Evolutionary conservation across 371 early-diverging fungal genomes (phyloP).

Genomic region (Lichtheimia ramosa): DNA sequence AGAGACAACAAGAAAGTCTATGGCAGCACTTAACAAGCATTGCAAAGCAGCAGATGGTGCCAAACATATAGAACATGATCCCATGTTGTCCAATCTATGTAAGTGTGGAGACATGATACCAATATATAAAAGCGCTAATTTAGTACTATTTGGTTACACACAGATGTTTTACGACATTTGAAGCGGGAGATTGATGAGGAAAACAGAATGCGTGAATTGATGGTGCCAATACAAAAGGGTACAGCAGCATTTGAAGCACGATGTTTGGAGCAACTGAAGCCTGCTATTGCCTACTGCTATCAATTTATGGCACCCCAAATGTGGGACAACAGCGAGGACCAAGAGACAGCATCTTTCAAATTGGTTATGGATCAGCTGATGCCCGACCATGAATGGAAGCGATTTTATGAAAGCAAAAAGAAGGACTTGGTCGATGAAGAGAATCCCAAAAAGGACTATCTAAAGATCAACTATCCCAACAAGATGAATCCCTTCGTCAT

Average conservation of each 20-base stretch:
- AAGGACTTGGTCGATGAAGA: conserved; percentile 37
- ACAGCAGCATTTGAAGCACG: conserved; percentile 26
- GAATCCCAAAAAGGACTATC: conserved; percentile 32
- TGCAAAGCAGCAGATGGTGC: conserved; percentile 29
- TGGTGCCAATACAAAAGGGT: conserved; percentile 39
- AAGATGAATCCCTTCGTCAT: conserved; percentile 40
- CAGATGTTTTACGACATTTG: conserved; percentile 41
- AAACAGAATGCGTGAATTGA: conserved; percentile 33
- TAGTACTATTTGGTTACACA: not conserved
- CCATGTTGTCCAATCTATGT: conserved; percentile 43
- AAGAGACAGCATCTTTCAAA: conserved; percentile 24
- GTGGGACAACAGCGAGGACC: conserved; percentile 13
- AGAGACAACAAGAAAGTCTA: conserved; percentile 36
- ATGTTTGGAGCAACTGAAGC: conserved; percentile 18
- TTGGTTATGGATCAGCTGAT: conserved; percentile 21
- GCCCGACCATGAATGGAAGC: conserved; percentile 36
- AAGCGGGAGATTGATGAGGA: conserved; percentile 47
- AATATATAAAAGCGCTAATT: not conserved
- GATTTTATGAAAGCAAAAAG: conserved; percentile 25
- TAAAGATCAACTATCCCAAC: conserved; percentile 49
- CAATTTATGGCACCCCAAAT: conserved; percentile 16
- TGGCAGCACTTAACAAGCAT: conserved; percentile 27
- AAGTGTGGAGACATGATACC: conserved; percentile 14
- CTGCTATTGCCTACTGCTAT: conserved; percentile 27
- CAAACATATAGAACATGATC: conserved; percentile 32